These are phyloP conservation scores for Pleurotus tuoliensis DNA, from an alignment of 768 basidiomycete species.

Conservation along the genomic window DNA sequence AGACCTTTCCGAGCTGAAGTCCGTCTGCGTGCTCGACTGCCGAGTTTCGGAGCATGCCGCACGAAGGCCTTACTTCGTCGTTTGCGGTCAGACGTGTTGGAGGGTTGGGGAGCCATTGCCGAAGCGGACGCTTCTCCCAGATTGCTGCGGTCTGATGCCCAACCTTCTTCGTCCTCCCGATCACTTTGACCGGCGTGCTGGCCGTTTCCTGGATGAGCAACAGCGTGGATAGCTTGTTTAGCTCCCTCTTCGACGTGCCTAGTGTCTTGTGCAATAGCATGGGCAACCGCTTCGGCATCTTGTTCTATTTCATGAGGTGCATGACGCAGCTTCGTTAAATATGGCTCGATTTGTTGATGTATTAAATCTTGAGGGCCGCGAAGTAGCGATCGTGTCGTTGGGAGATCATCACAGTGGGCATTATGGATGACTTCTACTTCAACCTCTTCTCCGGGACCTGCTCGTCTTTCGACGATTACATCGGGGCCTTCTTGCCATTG, in stretches of 20 bases:
- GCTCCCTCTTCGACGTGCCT: constrained; percentile 17
- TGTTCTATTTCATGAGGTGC: constrained; percentile 18
- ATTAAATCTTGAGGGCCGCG: constrained; percentile 17
- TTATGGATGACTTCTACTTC: constrained; percentile 61
- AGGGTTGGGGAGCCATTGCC: background rate
- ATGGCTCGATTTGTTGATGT: constrained; percentile 26
- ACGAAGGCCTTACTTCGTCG: constrained; percentile 22
- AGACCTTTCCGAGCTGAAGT: constrained; percentile 8
- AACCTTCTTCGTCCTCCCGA: constrained; percentile 54
- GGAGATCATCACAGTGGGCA: constrained; percentile 13
- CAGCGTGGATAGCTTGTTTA: constrained; percentile 10
- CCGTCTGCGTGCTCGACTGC: constrained; percentile 4
- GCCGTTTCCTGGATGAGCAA: constrained; percentile 20
- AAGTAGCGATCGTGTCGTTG: constrained; percentile 11
- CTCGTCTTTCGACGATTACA: constrained; percentile 58
- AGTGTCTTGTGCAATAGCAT: constrained; percentile 20
- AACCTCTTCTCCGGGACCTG: constrained; percentile 62
- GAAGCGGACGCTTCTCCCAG: constrained; percentile 14
- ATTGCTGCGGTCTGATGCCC: constrained; percentile 55
- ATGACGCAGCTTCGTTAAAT: constrained; percentile 22
- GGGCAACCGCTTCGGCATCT: constrained; percentile 17
- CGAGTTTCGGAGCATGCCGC: constrained; percentile 12
- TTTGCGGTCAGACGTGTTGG: constrained; percentile 14
- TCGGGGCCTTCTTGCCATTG: constrained; percentile 76
- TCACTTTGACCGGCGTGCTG: too few species aligned